Conservation (phyloP, 208 protist species). For the Crithidia brevicula region DNA sequence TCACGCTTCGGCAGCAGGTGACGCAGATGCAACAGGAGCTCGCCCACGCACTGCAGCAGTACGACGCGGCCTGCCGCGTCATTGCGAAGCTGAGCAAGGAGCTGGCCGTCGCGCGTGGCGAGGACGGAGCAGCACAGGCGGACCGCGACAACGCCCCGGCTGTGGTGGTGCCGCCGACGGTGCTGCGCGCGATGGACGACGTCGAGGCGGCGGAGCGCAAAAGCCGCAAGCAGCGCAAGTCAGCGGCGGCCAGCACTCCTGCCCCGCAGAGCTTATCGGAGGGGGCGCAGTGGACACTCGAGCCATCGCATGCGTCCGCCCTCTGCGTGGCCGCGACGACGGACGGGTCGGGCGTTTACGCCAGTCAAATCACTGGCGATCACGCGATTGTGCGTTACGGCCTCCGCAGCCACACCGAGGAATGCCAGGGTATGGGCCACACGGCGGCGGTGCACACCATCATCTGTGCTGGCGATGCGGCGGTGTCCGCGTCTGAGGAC, state of each 20-base stretch:
- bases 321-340: conserved; percentile 21
- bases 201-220: conserved; percentile 42
- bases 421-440: conserved; percentile 54
- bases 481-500: conserved; percentile 96
- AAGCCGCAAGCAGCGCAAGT: conserved; percentile 43
- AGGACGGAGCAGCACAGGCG: conserved; percentile 1
- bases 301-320: conserved; percentile 13
- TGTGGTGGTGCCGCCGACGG: conserved; percentile 40
- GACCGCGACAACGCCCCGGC: conserved; percentile 6
- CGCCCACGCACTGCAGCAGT: conserved; percentile 97
- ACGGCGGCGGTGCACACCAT: conserved; percentile 61
- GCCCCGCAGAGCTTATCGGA: conserved; percentile 5
- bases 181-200: conserved; percentile 40
- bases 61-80: conserved; percentile 98
- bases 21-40: conserved; percentile 95
- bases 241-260: not conserved
- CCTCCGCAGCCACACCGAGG: conserved; percentile 21
- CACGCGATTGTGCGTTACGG: conserved; percentile 53
- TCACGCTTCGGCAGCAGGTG: conserved; percentile 94
- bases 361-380: conserved; percentile 30
- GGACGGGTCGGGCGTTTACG: conserved; percentile 21
- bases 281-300: conserved; percentile 13
- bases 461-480: conserved; percentile 5
- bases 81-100: conserved; percentile 96
- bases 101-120: conserved; percentile 38